Base-by-base conservation (phyloP, 352 stramenopile genomes). In the Peronosclerospora sorghi region DNA sequence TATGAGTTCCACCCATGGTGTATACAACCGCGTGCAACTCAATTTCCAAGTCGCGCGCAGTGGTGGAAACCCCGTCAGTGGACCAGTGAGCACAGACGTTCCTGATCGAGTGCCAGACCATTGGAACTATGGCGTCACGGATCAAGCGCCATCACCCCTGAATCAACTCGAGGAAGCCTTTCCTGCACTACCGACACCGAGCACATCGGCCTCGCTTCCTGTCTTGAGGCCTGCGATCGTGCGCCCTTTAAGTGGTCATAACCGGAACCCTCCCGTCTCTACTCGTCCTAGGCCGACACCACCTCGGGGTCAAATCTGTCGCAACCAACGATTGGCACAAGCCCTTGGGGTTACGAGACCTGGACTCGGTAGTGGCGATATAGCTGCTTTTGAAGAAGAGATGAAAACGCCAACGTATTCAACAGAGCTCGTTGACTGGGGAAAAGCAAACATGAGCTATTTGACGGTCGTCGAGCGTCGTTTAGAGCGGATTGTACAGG, bases 1-100 rank as follows among this genome's bases (percentile, higher is more conserved):
- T 55, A 87, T 93, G 74, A 68, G 76, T 38, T 69, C 68, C 17
- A 63, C 77, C 21, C 83, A 95, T 38, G 77, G 77, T 18, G 59
- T 80, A 20, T 58, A 75, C 41, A 86, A 86, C 27, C 74, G 73
- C 2, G 57, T 88, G 23, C 65, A 76, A 35, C 68, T 86, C 21
- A 84, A 85, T 35, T 88, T 88, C 39, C 72, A 82, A 48, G 73
- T 88, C 8, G 72, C 69, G 4, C 61, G 75, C 1, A 54, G 59
- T 1, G 73, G 71, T 9, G 62, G 66, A 28, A 84, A 84, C 32
- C 71, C 68, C 5, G 53, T 84, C n/a, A 57, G 56, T 39, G 68
- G 68, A 5, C 46, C 39, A 14, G 19, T 45, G 1, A 48, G 43
- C 35, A 23, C 48, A 15, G 45, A 30, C 19, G 57, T 59, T 20